Evolutionary conservation across 2,329 filamentous ascomycete genomes (phyloP).

Genomic region (Exserohilum turcica): DNA sequence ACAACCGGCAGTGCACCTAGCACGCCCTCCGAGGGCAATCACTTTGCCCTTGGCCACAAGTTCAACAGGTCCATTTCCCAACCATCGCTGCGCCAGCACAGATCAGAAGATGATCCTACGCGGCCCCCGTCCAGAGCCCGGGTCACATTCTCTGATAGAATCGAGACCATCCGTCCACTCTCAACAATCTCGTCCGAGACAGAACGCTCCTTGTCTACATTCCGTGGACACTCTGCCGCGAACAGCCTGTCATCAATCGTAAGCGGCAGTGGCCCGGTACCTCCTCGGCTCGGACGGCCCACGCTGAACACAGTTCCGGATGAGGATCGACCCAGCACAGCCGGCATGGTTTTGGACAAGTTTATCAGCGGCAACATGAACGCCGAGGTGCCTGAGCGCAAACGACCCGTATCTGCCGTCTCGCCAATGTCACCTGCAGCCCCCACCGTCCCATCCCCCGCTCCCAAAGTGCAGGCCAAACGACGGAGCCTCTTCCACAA

Average conservation of each 20-base stretch:
- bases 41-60: conserved; percentile 41
- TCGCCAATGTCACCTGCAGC: conserved; percentile 25
- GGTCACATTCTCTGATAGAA: conserved; percentile 82
- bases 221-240: conserved; percentile 73
- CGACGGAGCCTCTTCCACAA: conserved; percentile 52
- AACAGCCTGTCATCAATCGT: conserved; percentile 81
- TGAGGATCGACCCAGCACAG: conserved; percentile 66
- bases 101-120: conserved; percentile 34
- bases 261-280: conserved; percentile 60
- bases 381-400: conserved; percentile 33
- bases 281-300: conserved; percentile 49
- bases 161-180: conserved; percentile 82
- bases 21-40: conserved; percentile 61
- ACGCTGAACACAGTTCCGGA: conserved; percentile 50
- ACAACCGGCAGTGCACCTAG: conserved; percentile 67
- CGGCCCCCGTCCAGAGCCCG: conserved; percentile 61
- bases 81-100: conserved; percentile 43
- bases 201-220: conserved; percentile 73
- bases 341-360: conserved; percentile 69
- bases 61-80: conserved; percentile 48
- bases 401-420: conserved; percentile 47
- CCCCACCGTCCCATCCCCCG: conserved; percentile 3
- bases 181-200: conserved; percentile 86
- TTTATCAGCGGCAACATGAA: conserved; percentile 32
- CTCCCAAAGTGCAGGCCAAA: conserved; percentile 32